A percentile compares a stretch with the other conserved stretches of the same genome.
These are phyloP conservation scores for Morella rubra DNA, from an alignment of 306 rosid species.

Conservation along the genomic window DNA sequence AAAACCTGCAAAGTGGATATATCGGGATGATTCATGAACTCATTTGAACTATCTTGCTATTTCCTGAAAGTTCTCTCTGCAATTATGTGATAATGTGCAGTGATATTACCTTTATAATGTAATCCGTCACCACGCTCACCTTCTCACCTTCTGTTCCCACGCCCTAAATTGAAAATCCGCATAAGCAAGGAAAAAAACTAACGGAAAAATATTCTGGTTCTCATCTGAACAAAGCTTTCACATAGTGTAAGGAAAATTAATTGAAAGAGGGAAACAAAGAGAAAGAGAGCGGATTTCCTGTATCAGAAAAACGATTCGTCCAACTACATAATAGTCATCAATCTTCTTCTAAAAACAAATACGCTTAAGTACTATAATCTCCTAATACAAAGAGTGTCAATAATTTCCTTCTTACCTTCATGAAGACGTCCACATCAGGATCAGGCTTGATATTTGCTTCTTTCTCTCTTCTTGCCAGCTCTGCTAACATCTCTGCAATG, in stretches of 20 bases:
- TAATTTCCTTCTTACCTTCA: constrained; percentile 39
- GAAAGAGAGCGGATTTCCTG: too few species aligned
- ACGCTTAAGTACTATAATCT: neutral
- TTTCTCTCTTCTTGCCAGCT: constrained; percentile 49
- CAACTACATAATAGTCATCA: too few species aligned
- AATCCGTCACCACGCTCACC: constrained; percentile 42
- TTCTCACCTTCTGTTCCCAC: constrained; percentile 37
- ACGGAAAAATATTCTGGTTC: too few species aligned
- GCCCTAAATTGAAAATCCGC: constrained; percentile 22
- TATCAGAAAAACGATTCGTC: too few species aligned
- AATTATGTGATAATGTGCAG: neutral
- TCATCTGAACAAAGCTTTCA: too few species aligned
- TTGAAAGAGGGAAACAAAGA: too few species aligned
- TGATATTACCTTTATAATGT: constrained; percentile 41
- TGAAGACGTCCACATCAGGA: constrained; percentile 41
- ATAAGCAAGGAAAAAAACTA: too few species aligned
- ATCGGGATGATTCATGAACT: too few species aligned
- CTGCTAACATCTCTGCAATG: constrained; percentile 38
- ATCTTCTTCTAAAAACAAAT: too few species aligned
- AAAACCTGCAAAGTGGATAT: constrained; percentile 25
- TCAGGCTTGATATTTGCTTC: constrained; percentile 45
- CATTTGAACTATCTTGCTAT: too few species aligned
- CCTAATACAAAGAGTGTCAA: neutral
- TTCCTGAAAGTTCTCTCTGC: too few species aligned
- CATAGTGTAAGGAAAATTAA: too few species aligned